phyloP scores from a whole-genome alignment of 73 alveolate genomes.

The Paramecium sonneborni region DNA sequence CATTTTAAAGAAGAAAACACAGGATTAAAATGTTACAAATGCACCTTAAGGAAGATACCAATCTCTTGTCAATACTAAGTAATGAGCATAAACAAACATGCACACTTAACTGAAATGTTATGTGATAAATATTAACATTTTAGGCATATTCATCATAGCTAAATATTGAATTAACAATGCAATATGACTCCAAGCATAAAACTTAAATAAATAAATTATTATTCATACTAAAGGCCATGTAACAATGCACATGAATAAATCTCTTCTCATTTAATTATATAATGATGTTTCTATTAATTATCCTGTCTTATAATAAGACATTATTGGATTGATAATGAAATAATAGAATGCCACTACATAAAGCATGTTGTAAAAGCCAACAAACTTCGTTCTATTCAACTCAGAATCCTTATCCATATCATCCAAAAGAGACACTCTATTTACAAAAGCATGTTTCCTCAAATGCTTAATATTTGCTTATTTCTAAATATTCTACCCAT shows the following conservation, averaged over 20 bases:
- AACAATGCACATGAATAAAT: conserved; percentile 51
- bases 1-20: conserved; percentile 67
- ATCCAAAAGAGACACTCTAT: conserved; percentile 50
- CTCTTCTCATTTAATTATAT: conserved; percentile 40
- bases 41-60: conserved; percentile 67
- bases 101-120: conserved; percentile 50
- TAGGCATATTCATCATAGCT: conserved; percentile 25
- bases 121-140: neutral
- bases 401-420: conserved; percentile 60
- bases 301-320: conserved; percentile 54
- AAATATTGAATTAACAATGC: conserved; percentile 48
- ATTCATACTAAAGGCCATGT: conserved; percentile 61
- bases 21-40: conserved; percentile 45
- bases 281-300: conserved; percentile 27
- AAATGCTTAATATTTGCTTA: conserved; percentile 9
- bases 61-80: conserved; percentile 63
- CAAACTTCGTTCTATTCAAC: conserved; percentile 48
- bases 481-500: neutral
- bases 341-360: conserved; percentile 37
- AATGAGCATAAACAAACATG: conserved; percentile 57
- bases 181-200: conserved; percentile 61
- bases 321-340: conserved; percentile 49
- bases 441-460: neutral
- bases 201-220: neutral
- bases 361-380: conserved; percentile 65